Evolutionary conservation across 2,329 filamentous ascomycete genomes (phyloP), one percentile per base, ranked within the genome.

Genomic region (Cordyceps cateniannulata): DNA sequence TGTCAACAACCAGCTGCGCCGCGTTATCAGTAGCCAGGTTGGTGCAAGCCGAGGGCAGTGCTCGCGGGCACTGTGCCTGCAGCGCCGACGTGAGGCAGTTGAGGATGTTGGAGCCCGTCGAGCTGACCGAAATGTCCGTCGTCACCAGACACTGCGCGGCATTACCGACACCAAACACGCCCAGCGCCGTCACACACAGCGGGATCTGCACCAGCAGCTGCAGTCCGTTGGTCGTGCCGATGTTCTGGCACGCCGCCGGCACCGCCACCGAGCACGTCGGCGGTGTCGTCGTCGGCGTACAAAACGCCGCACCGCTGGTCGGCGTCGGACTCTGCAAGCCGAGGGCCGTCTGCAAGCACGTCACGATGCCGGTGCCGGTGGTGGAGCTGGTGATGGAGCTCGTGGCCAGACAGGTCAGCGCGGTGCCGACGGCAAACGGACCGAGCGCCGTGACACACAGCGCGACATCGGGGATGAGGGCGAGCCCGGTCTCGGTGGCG

Each of bases 391-490:
- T 57, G 20, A 45, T 44, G 18, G n/a, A n/a, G 44, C 27, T 18
- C 7, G 49, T 53, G 16, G 49, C 16, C 10, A 64, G 40, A 20
- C 63, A 64, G 18, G 54, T 59, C 16, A 58, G 27, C 6, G 59
- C 54, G 1, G 59, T 32, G 5, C 63, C 63, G 12, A 59, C 45
- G 42, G 59, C 63, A 16, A 57, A 61, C 5, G 63, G 63, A 1
- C 63, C 63, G 10, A 64, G 54, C 2, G 61, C 61, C 3, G 54
- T n/a, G 18, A 50, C 50, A 32, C 63, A 64, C 20, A 52, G 22
- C 9, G 52, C 50, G 2, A 57, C 24, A 18, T 57, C 40, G 9
- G 48, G 25, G 25, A 58, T 16, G 18, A 58, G 55, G 4, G 44
- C 29, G 16, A 50, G 45, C 5, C 55, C 55, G 5, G 29, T 40